phyloP scores from a whole-genome alignment of 805 yeast species.

The Saccharomycodes ludwigii region DNA sequence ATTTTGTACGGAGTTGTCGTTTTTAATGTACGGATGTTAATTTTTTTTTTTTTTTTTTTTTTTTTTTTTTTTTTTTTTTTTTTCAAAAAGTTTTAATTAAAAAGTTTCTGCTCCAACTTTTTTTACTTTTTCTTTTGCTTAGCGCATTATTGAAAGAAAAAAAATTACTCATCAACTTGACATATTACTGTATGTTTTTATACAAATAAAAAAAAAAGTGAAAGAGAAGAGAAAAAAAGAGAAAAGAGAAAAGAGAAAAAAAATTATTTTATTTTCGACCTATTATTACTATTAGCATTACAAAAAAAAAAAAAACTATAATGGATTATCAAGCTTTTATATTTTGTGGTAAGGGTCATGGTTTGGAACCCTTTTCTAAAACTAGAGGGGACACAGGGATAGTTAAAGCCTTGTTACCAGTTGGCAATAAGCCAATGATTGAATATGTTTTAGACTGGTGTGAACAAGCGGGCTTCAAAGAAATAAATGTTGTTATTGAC shows the following conservation, averaged over 20 bases:
- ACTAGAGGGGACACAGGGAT: slow-evolving; percentile 44
- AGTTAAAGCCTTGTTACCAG: slow-evolving; percentile 78
- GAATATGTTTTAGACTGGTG: slow-evolving; percentile 90
- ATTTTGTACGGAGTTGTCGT: slow-evolving; percentile 1
- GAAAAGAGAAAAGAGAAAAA: too few relatives aligned
- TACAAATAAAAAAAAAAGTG: too few relatives aligned
- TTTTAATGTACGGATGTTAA: slow-evolving; percentile 1
- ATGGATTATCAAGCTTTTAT: slow-evolving; percentile 93
- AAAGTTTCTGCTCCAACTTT: background rate
- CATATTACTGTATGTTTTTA: too few relatives aligned
- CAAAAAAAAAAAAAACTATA: background rate
- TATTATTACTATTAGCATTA: too few relatives aligned
- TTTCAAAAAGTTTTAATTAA: background rate
- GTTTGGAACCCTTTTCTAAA: slow-evolving; percentile 59
- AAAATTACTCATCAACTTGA: too few relatives aligned
- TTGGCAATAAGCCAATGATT: slow-evolving; percentile 83
- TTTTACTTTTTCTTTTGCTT: too few relatives aligned
- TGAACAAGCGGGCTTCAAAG: slow-evolving; percentile 66
- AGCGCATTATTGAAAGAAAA: too few relatives aligned
- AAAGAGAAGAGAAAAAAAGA: too few relatives aligned
- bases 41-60: slow-evolving; percentile 2
- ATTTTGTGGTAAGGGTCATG: slow-evolving; percentile 75
- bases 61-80: slow-evolving; percentile 4
- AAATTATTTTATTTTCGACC: too few relatives aligned
- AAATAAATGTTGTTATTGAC: slow-evolving; percentile 51